Evolutionary conservation across 345 rosid species (phyloP).

Genomic region (Linum trigynum): DNA sequence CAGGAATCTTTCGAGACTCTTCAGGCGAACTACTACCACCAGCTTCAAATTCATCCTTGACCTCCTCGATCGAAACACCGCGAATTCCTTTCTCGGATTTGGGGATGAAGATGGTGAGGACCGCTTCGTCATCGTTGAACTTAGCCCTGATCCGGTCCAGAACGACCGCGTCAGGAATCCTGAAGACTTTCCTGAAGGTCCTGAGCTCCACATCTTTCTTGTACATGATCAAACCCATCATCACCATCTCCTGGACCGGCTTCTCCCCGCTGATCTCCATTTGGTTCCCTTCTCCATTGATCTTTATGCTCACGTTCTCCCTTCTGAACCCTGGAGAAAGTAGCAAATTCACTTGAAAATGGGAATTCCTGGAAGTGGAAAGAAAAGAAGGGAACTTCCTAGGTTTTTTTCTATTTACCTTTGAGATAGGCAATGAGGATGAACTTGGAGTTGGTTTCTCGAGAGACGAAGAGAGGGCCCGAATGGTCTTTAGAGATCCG

Average conservation of each 20-base stretch:
- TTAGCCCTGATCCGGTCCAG: conserved; percentile 60
- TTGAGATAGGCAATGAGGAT: conserved; percentile 56
- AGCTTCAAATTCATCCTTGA: conserved; percentile 17
- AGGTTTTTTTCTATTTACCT: conserved; percentile 26
- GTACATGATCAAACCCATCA: conserved; percentile 51
- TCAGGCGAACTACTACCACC: conserved; percentile 4
- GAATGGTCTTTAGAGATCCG: conserved; percentile 38
- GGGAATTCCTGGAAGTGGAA: background rate
- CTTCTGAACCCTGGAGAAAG: conserved; percentile 48
- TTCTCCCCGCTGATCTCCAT: conserved; percentile 47
- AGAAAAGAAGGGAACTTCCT: background rate
- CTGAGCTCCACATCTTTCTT: conserved; percentile 49
- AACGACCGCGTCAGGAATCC: conserved; percentile 47
- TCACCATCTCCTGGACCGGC: conserved; percentile 60
- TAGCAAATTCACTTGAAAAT: background rate
- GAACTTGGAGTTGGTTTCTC: conserved; percentile 64
- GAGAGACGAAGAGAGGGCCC: conserved; percentile 51
- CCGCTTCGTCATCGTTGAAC: conserved; percentile 43
- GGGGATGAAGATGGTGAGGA: conserved; percentile 52
- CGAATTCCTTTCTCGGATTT: conserved; percentile 49
- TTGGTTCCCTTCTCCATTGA: conserved; percentile 52
- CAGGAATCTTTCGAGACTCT: conserved; percentile 7
- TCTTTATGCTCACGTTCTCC: conserved; percentile 52
- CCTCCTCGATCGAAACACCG: conserved; percentile 48
- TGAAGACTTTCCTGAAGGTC: conserved; percentile 45